Evolutionary conservation across 2,329 filamentous ascomycete genomes (phyloP), one percentile per base, ranked within the genome.

Genomic region (Elsinoe australis): DNA sequence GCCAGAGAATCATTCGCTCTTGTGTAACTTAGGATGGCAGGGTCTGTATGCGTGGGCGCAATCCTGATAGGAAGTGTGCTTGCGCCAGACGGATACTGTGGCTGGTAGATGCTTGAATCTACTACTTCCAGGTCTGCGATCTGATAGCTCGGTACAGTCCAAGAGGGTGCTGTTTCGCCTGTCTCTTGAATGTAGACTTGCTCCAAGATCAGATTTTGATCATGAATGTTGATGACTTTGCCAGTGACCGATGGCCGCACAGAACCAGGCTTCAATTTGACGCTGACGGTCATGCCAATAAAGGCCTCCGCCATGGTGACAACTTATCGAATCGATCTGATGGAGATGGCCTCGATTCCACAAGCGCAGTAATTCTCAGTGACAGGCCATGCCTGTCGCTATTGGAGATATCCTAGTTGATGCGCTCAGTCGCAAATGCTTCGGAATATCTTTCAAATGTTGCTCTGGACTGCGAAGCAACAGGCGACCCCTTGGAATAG

Each of bases 1-100:
- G n/a, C n/a, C n/a, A n/a, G n/a, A n/a, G n/a, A n/a, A n/a, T n/a
- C n/a, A n/a, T n/a, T n/a, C n/a, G 57, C 64, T 52, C 58, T 71
- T 15, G 64, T 64, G 61, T 86, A 76, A 60, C 85, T 88, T 36
- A 94, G 62, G 49, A 94, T 94, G 3, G 87, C 87, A 8, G 87
- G 87, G 58, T 94, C 87, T n/a, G 82, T 74, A 58, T 92, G 87
- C 0, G 49, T 49, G 14, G 51, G 49, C 17, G 48, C 41, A 32
- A 50, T 35, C 24, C 44, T 34, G 18, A 47, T 34, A 2, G 44
- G 44, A 17, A 47, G 29, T 7, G 45, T 55, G 55, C 32, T 55
- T 53, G 42, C 46, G 17, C 41, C 53, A 26, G 36, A 47, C 24
- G 50, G 51, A 17, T 49, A 47, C 9, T 50, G 51, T 19, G 53